Percentiles rank a stretch among this genome's conserved stretches.
These are phyloP conservation scores for Boletus mariae DNA, from an alignment of 1,284 basidiomycete genomes.

Conservation along the genomic window DNA sequence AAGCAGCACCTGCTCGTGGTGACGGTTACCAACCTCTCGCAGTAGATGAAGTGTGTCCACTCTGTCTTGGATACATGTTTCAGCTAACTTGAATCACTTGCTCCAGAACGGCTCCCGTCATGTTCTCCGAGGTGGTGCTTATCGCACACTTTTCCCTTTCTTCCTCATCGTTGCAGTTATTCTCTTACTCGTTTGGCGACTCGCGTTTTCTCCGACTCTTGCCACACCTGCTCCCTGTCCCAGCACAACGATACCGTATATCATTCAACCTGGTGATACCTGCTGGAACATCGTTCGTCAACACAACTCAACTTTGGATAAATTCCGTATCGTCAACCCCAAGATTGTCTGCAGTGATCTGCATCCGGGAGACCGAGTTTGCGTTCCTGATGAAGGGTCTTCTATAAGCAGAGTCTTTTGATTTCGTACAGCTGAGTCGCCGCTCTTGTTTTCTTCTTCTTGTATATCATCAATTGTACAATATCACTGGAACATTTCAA, in stretches of 20 bases:
- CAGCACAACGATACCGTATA: conserved; percentile 44
- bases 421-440: not conserved
- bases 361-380: conserved; percentile 57
- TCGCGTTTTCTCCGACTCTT: conserved; percentile 47
- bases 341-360: conserved; percentile 54
- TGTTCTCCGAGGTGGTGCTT: conserved; percentile 40
- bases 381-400: conserved; percentile 45
- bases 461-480: conserved; percentile 21
- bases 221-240: conserved; percentile 43
- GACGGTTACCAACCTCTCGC: conserved; percentile 58
- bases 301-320: conserved; percentile 52
- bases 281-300: conserved; percentile 64
- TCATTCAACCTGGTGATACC: conserved; percentile 58
- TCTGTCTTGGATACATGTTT: not conserved
- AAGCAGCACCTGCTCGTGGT: conserved; percentile 46
- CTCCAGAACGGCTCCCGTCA: conserved; percentile 32
- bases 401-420: conserved; percentile 32
- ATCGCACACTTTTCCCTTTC: conserved; percentile 68
- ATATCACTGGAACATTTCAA: not conserved
- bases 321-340: conserved; percentile 51
- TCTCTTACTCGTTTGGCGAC: conserved; percentile 63
- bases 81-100: conserved; percentile 19
- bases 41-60: conserved; percentile 46
- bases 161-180: conserved; percentile 65
- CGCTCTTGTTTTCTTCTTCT: not conserved